These are phyloP conservation scores for Boletellus emodensis DNA, from an alignment of 768 basidiomycete species.

Conservation along the genomic window DNA sequence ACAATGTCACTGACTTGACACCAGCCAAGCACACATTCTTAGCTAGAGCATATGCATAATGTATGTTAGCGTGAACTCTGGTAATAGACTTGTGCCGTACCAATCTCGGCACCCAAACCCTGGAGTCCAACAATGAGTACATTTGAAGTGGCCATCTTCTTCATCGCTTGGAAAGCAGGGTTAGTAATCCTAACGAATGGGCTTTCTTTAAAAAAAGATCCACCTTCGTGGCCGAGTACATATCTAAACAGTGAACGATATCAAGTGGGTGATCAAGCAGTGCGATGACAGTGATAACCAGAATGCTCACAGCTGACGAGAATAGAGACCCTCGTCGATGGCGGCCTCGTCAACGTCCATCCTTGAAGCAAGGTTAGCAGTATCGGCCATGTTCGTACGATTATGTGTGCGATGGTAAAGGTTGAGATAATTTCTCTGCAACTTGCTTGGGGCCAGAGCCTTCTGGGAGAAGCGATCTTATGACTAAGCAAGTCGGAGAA, in stretches of 20 bases:
- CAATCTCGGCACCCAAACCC: conserved; percentile 95
- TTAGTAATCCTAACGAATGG: conserved; percentile 15
- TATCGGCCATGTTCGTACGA: conserved; percentile 33
- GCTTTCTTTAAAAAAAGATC: background rate
- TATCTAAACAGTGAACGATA: conserved; percentile 50
- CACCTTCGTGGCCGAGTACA: conserved; percentile 95
- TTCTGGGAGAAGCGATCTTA: background rate
- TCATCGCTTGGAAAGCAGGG: conserved; percentile 74
- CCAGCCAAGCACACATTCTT: conserved; percentile 95
- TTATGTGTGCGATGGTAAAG: conserved; percentile 1
- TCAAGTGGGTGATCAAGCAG: conserved; percentile 15
- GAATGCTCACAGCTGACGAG: conserved; percentile 78
- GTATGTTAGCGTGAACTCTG: conserved; percentile 8
- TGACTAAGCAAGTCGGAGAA: background rate
- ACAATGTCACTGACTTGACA: conserved; percentile 95
- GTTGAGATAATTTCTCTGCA: conserved; percentile 1
- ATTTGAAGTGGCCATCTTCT: conserved; percentile 95
- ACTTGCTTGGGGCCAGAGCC: no score
- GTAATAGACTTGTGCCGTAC: conserved; percentile 36
- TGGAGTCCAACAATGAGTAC: conserved; percentile 89
- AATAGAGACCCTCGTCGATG: conserved; percentile 92
- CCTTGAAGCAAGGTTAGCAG: conserved; percentile 37
- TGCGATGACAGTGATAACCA: conserved; percentile 13
- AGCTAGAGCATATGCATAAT: conserved; percentile 38
- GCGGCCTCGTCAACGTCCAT: conserved; percentile 87